A percentile compares a stretch with the other conserved stretches of the same genome.
Conservation (phyloP, 2,329 filamentous ascomycete species). For the Penicillium olsonii region DNA sequence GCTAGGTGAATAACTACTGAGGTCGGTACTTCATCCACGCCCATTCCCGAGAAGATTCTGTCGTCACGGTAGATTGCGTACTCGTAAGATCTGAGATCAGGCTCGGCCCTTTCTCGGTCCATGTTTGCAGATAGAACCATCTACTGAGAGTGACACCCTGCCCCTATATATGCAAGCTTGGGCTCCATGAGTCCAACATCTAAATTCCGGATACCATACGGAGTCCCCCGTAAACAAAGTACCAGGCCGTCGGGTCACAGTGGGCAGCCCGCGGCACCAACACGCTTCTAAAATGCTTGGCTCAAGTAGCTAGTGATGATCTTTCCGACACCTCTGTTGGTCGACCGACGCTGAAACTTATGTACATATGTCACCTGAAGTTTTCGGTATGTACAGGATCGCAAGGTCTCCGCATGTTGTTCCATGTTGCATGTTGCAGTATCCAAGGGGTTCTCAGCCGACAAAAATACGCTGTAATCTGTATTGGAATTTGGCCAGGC, state of each 20-base stretch:
- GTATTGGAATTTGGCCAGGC: not conserved
- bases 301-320: slow-evolving; percentile 12
- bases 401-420: not conserved
- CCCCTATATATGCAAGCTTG: not conserved
- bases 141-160: too few species aligned
- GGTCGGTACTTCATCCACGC: too few species aligned
- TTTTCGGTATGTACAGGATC: not conserved
- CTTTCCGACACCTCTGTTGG: slow-evolving; percentile 5
- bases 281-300: slow-evolving; percentile 8
- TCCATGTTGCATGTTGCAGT: not conserved
- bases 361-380: too few species aligned
- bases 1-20: too few species aligned
- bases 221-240: too few species aligned
- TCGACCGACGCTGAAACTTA: too few species aligned
- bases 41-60: not conserved
- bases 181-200: not conserved
- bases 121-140: too few species aligned
- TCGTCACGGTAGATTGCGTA: not conserved
- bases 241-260: not conserved
- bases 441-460: not conserved
- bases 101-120: too few species aligned
- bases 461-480: not conserved
- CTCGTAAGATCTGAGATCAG: not conserved
- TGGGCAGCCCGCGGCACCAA: not conserved
- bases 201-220: too few species aligned